These are phyloP conservation scores for Pezizomycotina sp. DNA, from an alignment of 2,329 filamentous ascomycete species.

Conservation along the genomic window DNA sequence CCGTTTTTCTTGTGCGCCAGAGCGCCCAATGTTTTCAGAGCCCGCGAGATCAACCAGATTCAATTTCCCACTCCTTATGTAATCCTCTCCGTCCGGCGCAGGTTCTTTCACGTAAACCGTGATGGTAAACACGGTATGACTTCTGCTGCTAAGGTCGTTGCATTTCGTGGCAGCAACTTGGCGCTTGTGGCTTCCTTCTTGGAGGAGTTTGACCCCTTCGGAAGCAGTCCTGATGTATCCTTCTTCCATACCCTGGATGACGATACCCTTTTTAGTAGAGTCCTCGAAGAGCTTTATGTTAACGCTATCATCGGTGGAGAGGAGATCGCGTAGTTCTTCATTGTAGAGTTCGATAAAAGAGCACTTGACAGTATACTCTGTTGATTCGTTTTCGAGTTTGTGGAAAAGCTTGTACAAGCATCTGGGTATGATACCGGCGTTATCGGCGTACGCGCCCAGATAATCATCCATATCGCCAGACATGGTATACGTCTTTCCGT, in stretches of 20 bases:
- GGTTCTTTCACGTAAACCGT: conserved; percentile 76
- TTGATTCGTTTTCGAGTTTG: conserved; percentile 61
- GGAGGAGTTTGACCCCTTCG: conserved; percentile 75
- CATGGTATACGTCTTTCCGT: conserved; percentile 99
- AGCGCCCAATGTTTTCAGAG: conserved; percentile 93
- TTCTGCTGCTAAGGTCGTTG: conserved; percentile 92
- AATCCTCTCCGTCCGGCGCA: conserved; percentile 72
- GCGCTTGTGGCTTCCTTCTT: conserved; percentile 76
- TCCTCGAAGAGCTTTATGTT: conserved; percentile 97
- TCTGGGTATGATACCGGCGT: conserved; percentile 86
- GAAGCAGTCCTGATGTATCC: conserved; percentile 72
- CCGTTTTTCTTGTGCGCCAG: conserved; percentile 93
- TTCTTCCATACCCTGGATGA: conserved; percentile 97
- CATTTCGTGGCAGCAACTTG: conserved; percentile 99
- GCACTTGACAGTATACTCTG: conserved; percentile 82
- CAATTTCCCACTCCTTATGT: conserved; percentile 77
- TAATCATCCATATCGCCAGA: conserved; percentile 90
- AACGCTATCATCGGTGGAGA: conserved; percentile 60
- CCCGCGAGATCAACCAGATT: conserved; percentile 94
- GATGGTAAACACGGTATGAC: conserved; percentile 94
- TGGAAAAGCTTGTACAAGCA: conserved; percentile 74
- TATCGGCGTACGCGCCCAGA: conserved; percentile 70
- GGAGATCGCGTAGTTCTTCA: conserved; percentile 80
- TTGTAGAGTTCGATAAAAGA: conserved; percentile 99
- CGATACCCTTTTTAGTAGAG: conserved; percentile 67